These are phyloP conservation scores for Quercus agrifolia DNA, from an alignment of 306 rosid species.

Conservation along the genomic window DNA sequence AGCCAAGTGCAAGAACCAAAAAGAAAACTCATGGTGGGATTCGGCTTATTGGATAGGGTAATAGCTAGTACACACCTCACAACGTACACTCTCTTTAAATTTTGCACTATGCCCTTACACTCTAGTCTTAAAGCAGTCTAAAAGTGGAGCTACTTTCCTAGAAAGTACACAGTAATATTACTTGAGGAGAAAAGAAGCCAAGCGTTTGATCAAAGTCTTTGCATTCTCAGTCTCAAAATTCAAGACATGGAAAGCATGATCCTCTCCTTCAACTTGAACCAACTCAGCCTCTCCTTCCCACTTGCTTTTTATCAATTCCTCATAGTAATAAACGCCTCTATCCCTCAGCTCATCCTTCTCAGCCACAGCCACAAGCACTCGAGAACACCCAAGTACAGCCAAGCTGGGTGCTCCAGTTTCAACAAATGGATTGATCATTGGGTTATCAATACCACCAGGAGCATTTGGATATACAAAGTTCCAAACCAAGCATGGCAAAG, in stretches of 20 bases:
- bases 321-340: slow-evolving; percentile 34
- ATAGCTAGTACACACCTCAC: no score
- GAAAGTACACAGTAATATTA: not conserved
- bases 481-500: slow-evolving; percentile 19
- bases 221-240: slow-evolving; percentile 1
- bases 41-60: no score
- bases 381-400: slow-evolving; percentile 33
- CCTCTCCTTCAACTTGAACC: slow-evolving; percentile 22
- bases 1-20: no score
- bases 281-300: slow-evolving; percentile 42
- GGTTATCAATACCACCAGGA: slow-evolving; percentile 36
- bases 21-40: no score
- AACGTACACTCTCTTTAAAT: no score
- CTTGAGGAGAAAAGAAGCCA: slow-evolving; percentile 35
- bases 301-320: slow-evolving; percentile 31
- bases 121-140: no score
- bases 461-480: slow-evolving; percentile 37
- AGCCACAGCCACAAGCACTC: slow-evolving; percentile 27
- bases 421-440: slow-evolving; percentile 28
- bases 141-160: no score
- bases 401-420: slow-evolving; percentile 32
- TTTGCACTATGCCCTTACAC: no score
- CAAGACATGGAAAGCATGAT: slow-evolving; percentile 29
- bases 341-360: slow-evolving; percentile 27
- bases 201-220: slow-evolving; percentile 9